Evolutionary conservation across 2,329 filamentous ascomycete species (phyloP).

Genomic region (Dactylellina leptospora): DNA sequence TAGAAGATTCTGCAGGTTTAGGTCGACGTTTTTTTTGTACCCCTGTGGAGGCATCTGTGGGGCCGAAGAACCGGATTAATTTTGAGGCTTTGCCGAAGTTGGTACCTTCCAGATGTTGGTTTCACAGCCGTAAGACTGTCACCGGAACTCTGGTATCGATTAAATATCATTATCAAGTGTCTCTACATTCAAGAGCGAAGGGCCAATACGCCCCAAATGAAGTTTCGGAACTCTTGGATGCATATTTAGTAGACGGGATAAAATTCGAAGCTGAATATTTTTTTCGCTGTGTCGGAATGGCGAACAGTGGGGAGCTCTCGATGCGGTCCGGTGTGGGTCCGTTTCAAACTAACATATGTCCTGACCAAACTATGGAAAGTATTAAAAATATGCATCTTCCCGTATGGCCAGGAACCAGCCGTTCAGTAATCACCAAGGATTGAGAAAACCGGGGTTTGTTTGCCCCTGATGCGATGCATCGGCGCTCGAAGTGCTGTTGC

Average conservation of each 20-base stretch:
- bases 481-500: neutral
- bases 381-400: no score
- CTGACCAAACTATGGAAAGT: no score
- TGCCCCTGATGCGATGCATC: no score
- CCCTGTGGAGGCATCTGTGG: conserved; percentile 5
- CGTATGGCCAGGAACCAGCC: neutral
- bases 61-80: neutral
- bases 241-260: neutral
- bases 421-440: conserved; percentile 29
- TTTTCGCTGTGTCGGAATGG: conserved; percentile 29
- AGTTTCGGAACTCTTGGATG: neutral
- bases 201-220: no score
- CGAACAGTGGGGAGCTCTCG: conserved; percentile 16
- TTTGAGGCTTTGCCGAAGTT: conserved; percentile 25
- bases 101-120: conserved; percentile 3
- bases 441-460: no score
- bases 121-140: conserved; percentile 1
- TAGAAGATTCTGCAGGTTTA: conserved; percentile 27
- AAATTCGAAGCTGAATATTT: neutral
- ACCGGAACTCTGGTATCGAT: no score
- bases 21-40: no score
- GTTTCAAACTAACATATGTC: neutral
- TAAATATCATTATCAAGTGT: no score
- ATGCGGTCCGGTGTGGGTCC: conserved; percentile 1
- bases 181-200: no score